Base-by-base conservation (phyloP, 2,329 filamentous ascomycete species). In the Cytospora piceae region DNA sequence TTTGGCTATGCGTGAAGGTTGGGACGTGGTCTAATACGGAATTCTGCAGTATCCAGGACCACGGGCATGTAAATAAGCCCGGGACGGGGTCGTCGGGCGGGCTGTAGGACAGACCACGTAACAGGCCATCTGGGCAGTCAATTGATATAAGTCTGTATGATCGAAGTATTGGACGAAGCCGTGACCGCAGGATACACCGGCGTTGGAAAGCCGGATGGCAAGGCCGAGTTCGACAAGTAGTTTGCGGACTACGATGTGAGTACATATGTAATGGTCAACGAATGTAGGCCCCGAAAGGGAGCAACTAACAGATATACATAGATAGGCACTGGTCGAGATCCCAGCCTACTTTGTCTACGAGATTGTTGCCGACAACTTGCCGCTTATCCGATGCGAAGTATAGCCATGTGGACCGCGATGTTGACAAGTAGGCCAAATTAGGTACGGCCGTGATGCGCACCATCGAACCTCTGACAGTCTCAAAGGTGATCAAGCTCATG, bases 151-250 rank as follows among this genome's bases (percentile, higher is more conserved):
- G 27, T 5, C 27, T 5, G 27, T 29, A 29, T 29, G 27, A 3
- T 29, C 4, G 32, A 34, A 34, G 32, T 76, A 31, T 62, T 76
- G 54, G 65, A 68, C 2, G 75, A 79, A 39, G 76, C 73, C 6
- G 60, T 76, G 5, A 66, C 66, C 0, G 74, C 74, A 15, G 73
- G 77, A 31, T 69, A 73, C 27, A 65, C 69, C 55, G 70, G 72
- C 68, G 42, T 71, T 22, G 71, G 70, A 49, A 71, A 75, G 56
- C 74, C 71, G 7, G 78, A 77, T 61, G 72, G 71, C 49, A 73
- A 74, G 22, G 70, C 69, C 14, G 78, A 79, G 52, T 79, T 78
- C 54, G 77, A 79, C 66, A 79, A 78, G 68, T 78, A 77, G 73
- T 75, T 78, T 31, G 75, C 75, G 31, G 72, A 76, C 27, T 78